phyloP scores from a whole-genome alignment of 2,329 filamentous ascomycete species.

The Ceratocystis destructans region DNA sequence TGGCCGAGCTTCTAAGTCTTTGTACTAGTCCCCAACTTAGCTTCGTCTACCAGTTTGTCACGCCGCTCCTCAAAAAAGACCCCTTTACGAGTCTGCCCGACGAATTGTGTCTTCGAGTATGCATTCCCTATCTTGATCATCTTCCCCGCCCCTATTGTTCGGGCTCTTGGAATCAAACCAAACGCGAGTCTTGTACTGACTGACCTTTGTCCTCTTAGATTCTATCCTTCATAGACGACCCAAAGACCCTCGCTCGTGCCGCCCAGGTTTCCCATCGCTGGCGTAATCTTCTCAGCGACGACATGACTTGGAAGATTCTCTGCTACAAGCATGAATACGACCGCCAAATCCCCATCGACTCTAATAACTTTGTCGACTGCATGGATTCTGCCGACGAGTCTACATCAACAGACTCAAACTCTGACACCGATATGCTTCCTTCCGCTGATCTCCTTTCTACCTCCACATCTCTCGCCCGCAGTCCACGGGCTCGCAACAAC shows the following conservation, averaged over 20 bases:
- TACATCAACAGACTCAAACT: background rate
- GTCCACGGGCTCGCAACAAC: slow-evolving; percentile 19
- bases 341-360: slow-evolving; percentile 40
- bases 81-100: slow-evolving; percentile 86
- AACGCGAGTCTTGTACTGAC: too few species aligned
- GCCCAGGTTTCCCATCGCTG: slow-evolving; percentile 94
- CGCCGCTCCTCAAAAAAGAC: slow-evolving; percentile 86
- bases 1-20: slow-evolving; percentile 80
- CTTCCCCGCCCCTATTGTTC: background rate
- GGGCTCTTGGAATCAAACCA: too few species aligned
- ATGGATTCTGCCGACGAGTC: background rate
- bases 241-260: slow-evolving; percentile 79
- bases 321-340: slow-evolving; percentile 91
- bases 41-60: slow-evolving; percentile 93
- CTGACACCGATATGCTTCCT: too few species aligned
- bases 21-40: slow-evolving; percentile 92
- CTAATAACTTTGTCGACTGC: background rate
- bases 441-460: background rate
- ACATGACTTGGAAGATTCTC: slow-evolving; percentile 95
- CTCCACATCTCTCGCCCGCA: slow-evolving; percentile 22
- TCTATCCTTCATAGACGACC: slow-evolving; percentile 92
- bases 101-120: slow-evolving; percentile 76
- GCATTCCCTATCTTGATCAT: background rate
- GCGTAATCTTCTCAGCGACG: slow-evolving; percentile 85
- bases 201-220: slow-evolving; percentile 40